Percentiles rank a stretch among this genome's conserved stretches.
Evolutionary conservation across 495 filamentous ascomycete genomes (phyloP).

Genomic region (Trypethelium eluteriae): DNA sequence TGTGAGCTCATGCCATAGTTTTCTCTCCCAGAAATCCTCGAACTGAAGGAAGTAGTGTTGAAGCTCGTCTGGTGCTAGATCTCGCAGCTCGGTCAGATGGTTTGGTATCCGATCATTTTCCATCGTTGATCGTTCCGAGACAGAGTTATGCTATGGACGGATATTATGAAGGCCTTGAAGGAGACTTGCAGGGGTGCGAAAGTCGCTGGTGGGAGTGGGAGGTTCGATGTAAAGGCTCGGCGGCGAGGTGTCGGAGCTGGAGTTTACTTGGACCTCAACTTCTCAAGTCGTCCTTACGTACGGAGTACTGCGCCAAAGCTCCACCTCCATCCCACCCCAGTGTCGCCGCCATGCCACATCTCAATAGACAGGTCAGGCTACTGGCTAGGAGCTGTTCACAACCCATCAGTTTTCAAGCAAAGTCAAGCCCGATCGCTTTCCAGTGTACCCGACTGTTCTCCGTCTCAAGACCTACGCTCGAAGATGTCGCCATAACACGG

Average conservation of each 20-base stretch:
- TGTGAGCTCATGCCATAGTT: slow-evolving; percentile 98
- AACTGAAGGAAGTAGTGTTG: slow-evolving; percentile 84
- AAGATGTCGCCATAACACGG: slow-evolving; percentile 38
- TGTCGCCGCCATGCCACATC: neutral
- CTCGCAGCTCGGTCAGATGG: slow-evolving; percentile 82
- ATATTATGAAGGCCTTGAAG: neutral
- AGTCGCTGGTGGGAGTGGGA: neutral
- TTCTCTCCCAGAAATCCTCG: slow-evolving; percentile 96
- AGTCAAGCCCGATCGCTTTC: neutral
- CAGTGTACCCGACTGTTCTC: neutral
- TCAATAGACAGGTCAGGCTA: neutral
- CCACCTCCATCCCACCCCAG: neutral
- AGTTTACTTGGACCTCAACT: neutral
- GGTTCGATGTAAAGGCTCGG: neutral
- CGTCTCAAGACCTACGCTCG: slow-evolving; percentile 8
- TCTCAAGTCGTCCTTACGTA: neutral
- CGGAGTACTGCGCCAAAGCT: neutral
- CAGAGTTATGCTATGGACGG: neutral
- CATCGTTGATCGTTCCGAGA: slow-evolving; percentile 44
- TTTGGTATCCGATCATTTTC: slow-evolving; percentile 81
- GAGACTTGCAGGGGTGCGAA: neutral
- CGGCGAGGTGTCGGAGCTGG: neutral
- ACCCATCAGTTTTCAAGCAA: neutral
- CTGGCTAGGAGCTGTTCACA: neutral
- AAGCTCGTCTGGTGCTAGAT: slow-evolving; percentile 72